Percentiles rank a stretch among this genome's conserved stretches.
Evolutionary conservation across 176 grass and related monocot genomes (phyloP).

Genomic region (Ampelocalamus luodianensis): DNA sequence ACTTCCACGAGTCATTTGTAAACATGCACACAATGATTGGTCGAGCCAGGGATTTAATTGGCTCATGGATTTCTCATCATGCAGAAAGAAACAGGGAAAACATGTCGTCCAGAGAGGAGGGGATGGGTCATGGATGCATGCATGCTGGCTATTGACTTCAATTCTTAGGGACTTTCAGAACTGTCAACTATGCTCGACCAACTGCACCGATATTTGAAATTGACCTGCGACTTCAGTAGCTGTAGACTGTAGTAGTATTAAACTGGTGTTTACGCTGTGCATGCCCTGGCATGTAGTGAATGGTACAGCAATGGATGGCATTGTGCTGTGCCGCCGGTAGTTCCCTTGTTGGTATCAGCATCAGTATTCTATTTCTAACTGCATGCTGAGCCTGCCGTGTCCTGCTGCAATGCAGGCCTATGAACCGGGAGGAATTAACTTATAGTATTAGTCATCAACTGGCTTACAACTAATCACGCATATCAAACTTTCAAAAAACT

Average conservation of each 20-base stretch:
- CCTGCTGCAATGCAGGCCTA: background rate
- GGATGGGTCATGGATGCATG: background rate
- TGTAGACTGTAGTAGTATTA: background rate
- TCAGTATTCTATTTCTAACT: background rate
- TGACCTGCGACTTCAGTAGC: background rate
- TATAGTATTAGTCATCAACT: background rate
- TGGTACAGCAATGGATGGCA: background rate
- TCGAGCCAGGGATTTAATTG: background rate
- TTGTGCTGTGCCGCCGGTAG: background rate
- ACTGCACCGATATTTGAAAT: background rate
- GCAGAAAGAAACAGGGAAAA: constrained; percentile 13
- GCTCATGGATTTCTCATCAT: background rate
- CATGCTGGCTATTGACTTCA: background rate
- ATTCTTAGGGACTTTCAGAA: background rate
- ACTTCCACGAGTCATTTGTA: constrained; percentile 1
- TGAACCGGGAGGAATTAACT: background rate
- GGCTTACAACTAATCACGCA: constrained; percentile 7
- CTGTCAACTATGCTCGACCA: background rate
- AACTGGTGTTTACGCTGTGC: background rate
- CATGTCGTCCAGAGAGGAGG: background rate
- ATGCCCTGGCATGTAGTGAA: background rate
- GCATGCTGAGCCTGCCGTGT: background rate
- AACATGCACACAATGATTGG: no score
- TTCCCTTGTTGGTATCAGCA: constrained; percentile 9
- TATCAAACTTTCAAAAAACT: background rate